Conservation (phyloP, 495 filamentous ascomycete genomes). For the Xylaria scruposa region DNA sequence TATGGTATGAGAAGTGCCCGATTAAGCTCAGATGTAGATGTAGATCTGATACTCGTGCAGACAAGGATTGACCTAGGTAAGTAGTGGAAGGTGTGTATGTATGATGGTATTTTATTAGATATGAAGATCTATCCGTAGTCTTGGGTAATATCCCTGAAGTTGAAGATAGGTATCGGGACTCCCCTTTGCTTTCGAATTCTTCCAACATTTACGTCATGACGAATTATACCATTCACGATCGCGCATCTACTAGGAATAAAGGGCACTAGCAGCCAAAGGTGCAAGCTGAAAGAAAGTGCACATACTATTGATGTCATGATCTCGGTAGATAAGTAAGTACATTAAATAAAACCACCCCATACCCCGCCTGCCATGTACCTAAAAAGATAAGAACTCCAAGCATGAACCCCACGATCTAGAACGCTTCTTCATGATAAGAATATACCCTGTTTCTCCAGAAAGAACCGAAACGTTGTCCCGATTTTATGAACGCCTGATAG, state of each 20-base stretch:
- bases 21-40: not conserved
- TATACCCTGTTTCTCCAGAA: not conserved
- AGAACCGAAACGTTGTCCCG: not conserved
- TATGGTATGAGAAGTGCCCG: not conserved
- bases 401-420: slow-evolving; percentile 5
- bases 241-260: not conserved
- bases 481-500: not conserved
- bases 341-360: not conserved
- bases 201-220: slow-evolving; percentile 2
- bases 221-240: not conserved
- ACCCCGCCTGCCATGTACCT: slow-evolving; percentile 7
- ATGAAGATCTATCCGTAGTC: not conserved
- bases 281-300: slow-evolving; percentile 5
- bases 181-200: not conserved
- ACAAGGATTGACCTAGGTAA: not conserved
- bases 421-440: not conserved
- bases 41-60: not conserved
- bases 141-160: not conserved
- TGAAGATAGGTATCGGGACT: not conserved
- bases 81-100: not conserved
- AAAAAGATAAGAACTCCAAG: slow-evolving; percentile 11
- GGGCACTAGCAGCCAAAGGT: slow-evolving; percentile 2
- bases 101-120: not conserved
- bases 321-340: not conserved
- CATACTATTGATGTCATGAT: slow-evolving; percentile 21